These are phyloP conservation scores for Vanrija sp. DNA, from an alignment of 1,284 basidiomycete genomes.

Conservation along the genomic window DNA sequence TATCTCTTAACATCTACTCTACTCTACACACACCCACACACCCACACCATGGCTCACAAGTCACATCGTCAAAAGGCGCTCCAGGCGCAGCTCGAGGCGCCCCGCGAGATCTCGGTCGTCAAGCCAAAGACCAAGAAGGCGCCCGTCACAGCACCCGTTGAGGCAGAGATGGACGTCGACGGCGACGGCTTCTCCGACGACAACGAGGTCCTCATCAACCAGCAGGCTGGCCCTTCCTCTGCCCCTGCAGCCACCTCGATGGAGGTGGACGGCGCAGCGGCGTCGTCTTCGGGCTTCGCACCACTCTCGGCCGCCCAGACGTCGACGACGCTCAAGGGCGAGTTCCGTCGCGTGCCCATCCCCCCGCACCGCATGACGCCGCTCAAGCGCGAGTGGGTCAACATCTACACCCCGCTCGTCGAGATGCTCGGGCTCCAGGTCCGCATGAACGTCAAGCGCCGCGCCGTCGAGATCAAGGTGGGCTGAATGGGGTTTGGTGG, in stretches of 20 bases:
- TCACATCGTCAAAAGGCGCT: slow-evolving; percentile 49
- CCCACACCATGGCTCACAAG: slow-evolving; percentile 45
- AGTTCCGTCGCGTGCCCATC: slow-evolving; percentile 77
- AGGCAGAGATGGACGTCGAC: slow-evolving; percentile 23
- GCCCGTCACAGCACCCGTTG: background rate
- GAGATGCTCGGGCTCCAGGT: slow-evolving; percentile 93
- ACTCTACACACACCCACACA: background rate
- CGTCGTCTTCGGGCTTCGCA: slow-evolving; percentile 41
- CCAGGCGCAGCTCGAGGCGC: slow-evolving; percentile 45
- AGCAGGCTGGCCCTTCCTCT: slow-evolving; percentile 5
- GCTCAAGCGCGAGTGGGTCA: slow-evolving; percentile 94
- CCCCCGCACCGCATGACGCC: slow-evolving; percentile 97
- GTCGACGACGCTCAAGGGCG: slow-evolving; percentile 57
- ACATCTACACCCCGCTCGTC: slow-evolving; percentile 91
- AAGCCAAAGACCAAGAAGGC: slow-evolving; percentile 24
- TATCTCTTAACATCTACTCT: no score
- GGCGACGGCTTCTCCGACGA: slow-evolving; percentile 19
- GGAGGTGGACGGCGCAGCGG: slow-evolving; percentile 5
- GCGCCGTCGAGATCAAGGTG: slow-evolving; percentile 87
- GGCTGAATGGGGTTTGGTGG: slow-evolving; percentile 36
- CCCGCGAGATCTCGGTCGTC: slow-evolving; percentile 43
- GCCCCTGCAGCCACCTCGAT: slow-evolving; percentile 9
- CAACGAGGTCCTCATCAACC: slow-evolving; percentile 25
- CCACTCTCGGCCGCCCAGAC: slow-evolving; percentile 35
- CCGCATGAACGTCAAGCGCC: slow-evolving; percentile 87